These are phyloP conservation scores for Mycena vulgaris DNA, from an alignment of 768 basidiomycete species.

Conservation along the genomic window DNA sequence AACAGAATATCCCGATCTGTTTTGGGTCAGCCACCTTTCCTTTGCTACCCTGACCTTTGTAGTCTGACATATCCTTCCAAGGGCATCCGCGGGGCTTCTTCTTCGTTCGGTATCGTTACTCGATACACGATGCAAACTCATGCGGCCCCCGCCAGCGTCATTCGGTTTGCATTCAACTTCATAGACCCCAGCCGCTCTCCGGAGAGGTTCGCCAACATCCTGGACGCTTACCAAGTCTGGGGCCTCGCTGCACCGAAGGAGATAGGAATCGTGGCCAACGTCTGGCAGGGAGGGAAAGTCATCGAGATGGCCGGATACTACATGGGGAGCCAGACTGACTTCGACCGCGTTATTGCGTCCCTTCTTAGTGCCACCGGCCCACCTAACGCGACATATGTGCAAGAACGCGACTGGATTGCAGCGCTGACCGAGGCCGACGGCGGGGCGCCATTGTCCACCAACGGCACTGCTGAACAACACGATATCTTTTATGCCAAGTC, in stretches of 20 bases:
- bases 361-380: constrained; percentile 11
- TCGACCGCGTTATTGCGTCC: neutral
- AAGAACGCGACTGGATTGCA: constrained; percentile 21
- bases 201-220: constrained; percentile 7
- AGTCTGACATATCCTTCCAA: neutral
- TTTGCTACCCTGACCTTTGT: neutral
- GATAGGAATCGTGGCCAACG: constrained; percentile 28
- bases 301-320: constrained; percentile 26
- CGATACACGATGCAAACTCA: constrained; percentile 42
- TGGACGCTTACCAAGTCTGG: constrained; percentile 22
- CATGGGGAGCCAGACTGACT: constrained; percentile 10
- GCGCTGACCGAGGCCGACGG: constrained; percentile 13
- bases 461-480: constrained; percentile 9
- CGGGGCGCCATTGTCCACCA: constrained; percentile 11
- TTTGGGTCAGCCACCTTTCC: constrained; percentile 38
- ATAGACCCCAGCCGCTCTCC: constrained; percentile 1
- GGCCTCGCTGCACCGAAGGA: constrained; percentile 13
- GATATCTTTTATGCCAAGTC: constrained; percentile 37
- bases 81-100: constrained; percentile 48
- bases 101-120: constrained; percentile 48
- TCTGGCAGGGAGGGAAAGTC: constrained; percentile 14
- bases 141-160: constrained; percentile 20
- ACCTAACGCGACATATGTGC: constrained; percentile 13
- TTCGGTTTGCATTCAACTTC: constrained; percentile 29
- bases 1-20: constrained; percentile 41